phyloP scores from a whole-genome alignment of 192 early-diverging fungal genomes.

The Linnemannia zychae region DNA sequence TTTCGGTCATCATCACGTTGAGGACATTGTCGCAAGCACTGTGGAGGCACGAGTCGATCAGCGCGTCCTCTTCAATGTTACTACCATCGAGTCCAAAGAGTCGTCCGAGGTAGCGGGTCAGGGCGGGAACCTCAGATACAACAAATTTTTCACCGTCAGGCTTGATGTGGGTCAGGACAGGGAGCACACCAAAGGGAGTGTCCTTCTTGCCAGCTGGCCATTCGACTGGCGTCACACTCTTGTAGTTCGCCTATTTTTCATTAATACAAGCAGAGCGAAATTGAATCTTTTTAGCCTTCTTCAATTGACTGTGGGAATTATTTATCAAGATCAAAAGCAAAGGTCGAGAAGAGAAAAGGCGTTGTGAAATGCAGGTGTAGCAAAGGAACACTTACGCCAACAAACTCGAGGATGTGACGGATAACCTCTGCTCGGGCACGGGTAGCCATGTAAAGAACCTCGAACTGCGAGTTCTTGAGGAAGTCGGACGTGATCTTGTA shows the following conservation, averaged over 20 bases:
- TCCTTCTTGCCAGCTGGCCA: conserved; percentile 43
- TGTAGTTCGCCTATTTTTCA: conserved; percentile 33
- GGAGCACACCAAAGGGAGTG: conserved; percentile 42
- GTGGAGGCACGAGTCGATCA: conserved; percentile 27
- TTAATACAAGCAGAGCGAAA: not conserved
- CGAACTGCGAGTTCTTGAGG: conserved; percentile 49
- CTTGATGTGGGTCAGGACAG: conserved; percentile 41
- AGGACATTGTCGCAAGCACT: conserved; percentile 29
- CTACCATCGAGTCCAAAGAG: conserved; percentile 27
- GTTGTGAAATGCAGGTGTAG: not conserved
- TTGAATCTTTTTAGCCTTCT: not conserved
- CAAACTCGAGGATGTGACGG: conserved; percentile 37
- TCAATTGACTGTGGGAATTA: not conserved
- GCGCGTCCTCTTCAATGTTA: conserved; percentile 29
- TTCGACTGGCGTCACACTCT: conserved; percentile 30
- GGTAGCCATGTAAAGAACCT: conserved; percentile 39
- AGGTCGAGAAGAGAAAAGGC: no score
- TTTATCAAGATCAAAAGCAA: not conserved
- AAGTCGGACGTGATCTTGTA: conserved; percentile 28
- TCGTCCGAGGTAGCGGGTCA: conserved; percentile 26
- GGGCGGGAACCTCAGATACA: conserved; percentile 23
- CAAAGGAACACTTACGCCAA: conserved; percentile 27
- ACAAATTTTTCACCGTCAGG: conserved; percentile 22
- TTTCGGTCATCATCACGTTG: conserved; percentile 6
- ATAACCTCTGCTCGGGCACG: conserved; percentile 40